A percentile compares a stretch with the other conserved stretches of the same genome.
These are phyloP conservation scores for Nicotiana knightiana DNA, from an alignment of 257 asterid species.

Conservation along the genomic window DNA sequence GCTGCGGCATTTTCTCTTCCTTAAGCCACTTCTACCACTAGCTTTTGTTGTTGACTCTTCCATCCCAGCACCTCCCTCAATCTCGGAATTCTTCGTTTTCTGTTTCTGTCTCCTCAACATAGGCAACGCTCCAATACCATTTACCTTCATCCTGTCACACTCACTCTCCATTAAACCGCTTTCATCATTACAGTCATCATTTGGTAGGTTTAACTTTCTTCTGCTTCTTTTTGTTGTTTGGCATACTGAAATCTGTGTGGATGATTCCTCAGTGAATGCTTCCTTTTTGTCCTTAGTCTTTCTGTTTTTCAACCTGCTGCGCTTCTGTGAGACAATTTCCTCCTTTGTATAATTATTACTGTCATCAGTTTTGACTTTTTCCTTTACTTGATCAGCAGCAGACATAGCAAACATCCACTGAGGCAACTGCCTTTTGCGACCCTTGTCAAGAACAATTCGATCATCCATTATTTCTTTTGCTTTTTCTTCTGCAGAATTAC, in stretches of 20 bases:
- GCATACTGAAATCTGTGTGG: neutral
- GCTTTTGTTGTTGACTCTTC: neutral
- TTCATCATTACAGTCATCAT: conserved; percentile 9
- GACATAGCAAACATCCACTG: conserved; percentile 15
- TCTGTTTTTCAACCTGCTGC: neutral
- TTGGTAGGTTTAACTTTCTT: conserved; percentile 11
- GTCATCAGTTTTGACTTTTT: neutral
- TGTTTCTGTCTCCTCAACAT: neutral
- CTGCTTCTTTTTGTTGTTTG: conserved; percentile 9
- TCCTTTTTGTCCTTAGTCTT: neutral
- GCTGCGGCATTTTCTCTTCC: neutral
- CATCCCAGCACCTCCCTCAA: conserved; percentile 5
- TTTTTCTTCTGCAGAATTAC: neutral
- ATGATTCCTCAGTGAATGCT: neutral
- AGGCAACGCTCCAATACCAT: neutral
- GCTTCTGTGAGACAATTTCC: neutral
- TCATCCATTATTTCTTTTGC: neutral
- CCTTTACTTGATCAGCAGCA: conserved; percentile 10
- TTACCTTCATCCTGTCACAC: neutral
- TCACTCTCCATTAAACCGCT: neutral
- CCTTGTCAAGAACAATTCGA: conserved; percentile 3
- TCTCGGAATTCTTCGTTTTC: neutral
- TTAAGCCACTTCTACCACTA: conserved; percentile 1
- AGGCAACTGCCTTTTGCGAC: conserved; percentile 14
- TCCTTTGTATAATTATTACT: neutral